phyloP scores from a whole-genome alignment of 1,284 basidiomycete genomes.

The Heliocybe sulcata region DNA sequence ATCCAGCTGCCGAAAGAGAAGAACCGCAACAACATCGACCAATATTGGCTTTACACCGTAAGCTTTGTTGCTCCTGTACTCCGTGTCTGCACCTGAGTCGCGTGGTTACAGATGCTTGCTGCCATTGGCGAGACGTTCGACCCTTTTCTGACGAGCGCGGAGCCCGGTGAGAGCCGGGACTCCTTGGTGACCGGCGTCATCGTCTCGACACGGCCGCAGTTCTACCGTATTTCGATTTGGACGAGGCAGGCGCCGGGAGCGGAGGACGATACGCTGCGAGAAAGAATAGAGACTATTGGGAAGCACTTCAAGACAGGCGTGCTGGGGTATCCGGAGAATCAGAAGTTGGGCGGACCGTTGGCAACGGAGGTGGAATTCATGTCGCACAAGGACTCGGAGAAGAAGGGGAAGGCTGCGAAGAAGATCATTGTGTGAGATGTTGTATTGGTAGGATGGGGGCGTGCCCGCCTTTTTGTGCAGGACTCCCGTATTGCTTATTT shows the following conservation, averaged over 20 bases:
- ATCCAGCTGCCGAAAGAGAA: conserved; percentile 97
- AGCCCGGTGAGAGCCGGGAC: conserved; percentile 38
- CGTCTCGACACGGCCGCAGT: conserved; percentile 89
- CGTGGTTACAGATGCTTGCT: conserved; percentile 77
- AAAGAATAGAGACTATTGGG: conserved; percentile 58
- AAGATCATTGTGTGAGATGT: conserved; percentile 59
- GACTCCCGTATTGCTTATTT: background rate
- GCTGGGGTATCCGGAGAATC: conserved; percentile 70
- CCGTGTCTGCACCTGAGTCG: background rate
- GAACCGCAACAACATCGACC: conserved; percentile 79
- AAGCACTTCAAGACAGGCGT: conserved; percentile 89
- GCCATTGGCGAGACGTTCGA: conserved; percentile 97
- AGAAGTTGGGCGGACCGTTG: conserved; percentile 74
- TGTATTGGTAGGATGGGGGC: conserved; percentile 13
- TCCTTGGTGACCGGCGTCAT: conserved; percentile 94
- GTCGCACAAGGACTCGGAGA: conserved; percentile 93
- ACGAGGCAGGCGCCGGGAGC: conserved; percentile 71
- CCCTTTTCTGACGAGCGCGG: conserved; percentile 58
- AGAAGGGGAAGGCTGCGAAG: conserved; percentile 82
- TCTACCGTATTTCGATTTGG: conserved; percentile 97
- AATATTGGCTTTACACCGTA: conserved; percentile 97
- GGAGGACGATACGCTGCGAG: conserved; percentile 37
- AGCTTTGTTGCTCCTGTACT: conserved; percentile 16
- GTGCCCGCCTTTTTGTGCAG: background rate
- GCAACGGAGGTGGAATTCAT: conserved; percentile 93